Percentiles rank a stretch among this genome's conserved stretches.
phyloP scores from a whole-genome alignment of 2,329 filamentous ascomycete genomes.

The Botryotinia narcissicola region DNA sequence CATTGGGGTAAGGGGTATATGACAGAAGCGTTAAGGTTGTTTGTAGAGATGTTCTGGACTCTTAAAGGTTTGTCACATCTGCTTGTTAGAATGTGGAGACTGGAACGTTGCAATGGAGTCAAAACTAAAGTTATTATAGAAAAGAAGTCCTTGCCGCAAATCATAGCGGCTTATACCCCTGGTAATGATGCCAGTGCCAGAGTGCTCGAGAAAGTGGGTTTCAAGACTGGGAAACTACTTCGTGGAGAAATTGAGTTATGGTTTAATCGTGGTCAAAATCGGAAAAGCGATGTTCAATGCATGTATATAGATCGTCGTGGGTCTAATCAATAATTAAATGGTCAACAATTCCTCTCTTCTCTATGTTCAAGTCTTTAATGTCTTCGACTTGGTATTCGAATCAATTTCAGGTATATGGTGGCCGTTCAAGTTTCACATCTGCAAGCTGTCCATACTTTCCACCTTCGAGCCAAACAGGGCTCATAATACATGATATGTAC shows the following conservation, averaged over 20 bases:
- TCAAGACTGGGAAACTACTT: conserved; percentile 22
- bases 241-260: conserved; percentile 16
- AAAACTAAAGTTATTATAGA: not conserved
- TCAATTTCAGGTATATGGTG: not conserved
- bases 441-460: not conserved
- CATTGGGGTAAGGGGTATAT: conserved; percentile 27
- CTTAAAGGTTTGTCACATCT: conserved; percentile 6
- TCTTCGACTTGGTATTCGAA: not conserved
- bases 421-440: not conserved
- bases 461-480: not conserved
- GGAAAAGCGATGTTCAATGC: conserved; percentile 6
- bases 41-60: conserved; percentile 19
- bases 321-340: not conserved
- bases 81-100: not conserved
- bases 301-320: conserved; percentile 3
- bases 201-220: conserved; percentile 29
- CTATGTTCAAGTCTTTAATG: not conserved
- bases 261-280: not conserved
- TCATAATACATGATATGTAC: not conserved
- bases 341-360: not conserved
- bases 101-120: not conserved
- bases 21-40: conserved; percentile 23
- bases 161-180: conserved; percentile 21
- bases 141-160: not conserved
- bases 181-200: conserved; percentile 28